Base-by-base conservation (phyloP, 2,329 filamentous ascomycete genomes). In the Penicillium sclerotiorum region DNA sequence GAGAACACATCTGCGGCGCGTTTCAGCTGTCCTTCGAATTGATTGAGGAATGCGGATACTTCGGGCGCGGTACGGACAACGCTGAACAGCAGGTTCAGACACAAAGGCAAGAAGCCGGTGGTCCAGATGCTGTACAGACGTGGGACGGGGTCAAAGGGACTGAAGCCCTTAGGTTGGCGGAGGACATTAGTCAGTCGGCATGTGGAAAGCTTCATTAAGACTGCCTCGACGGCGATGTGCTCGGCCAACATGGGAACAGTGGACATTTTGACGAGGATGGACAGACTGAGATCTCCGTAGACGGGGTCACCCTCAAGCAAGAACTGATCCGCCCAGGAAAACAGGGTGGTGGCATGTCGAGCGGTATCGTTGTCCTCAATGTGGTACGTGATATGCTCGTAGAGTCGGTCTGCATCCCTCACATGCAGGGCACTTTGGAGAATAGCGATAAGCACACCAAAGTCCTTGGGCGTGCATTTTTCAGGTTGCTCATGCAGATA, bases 121-220 rank as follows among this genome's bases (percentile, higher is more conserved):
- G 85, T 84, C 94, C 94, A 99, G 63, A 97, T 92, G 45, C 82
- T 82, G 74, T 95, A 95, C 64, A 95, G 85, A 21, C 93, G 85
- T 3, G 83, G 78, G 12, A 82, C 83, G 5, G 89, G 82, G 37
- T 94, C 88, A 56, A 95, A 91, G 0, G 92, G 91, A 2, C 88
- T 88, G 50, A 91, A 86, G 39, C 82, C 81, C 45, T 86, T 85
- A 8, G 74, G 67, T 37, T 80, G 78, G 21, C 89, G 85, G 69
- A 95, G 87, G 67, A 88, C 87, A 48, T 85, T 85, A 8, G 88
- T 87, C 17, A 97, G 76, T 53, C 87, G 92, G 43, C 91, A 89
- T 1, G 87, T 87, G 17, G 88, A 84, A 43, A 97, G 77, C 53
- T 90, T 88, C 60, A 86, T 84, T 5, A 99, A 80, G 12, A 96